A percentile compares a stretch with the other conserved stretches of the same genome.
Conservation (phyloP, 441 rosid species). For the Sinapis alba region DNA sequence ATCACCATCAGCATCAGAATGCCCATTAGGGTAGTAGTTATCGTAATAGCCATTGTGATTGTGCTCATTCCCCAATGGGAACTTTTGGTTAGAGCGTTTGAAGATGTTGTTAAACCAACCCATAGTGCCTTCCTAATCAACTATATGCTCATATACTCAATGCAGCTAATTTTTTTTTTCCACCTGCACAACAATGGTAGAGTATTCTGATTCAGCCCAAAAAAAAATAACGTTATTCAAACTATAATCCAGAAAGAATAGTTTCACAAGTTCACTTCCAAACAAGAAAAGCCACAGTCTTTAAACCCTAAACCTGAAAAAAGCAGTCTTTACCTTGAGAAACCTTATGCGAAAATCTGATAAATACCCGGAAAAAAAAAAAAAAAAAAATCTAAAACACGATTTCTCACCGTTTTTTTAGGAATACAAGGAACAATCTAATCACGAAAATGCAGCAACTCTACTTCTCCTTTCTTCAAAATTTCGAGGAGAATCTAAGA, state of each 20-base stretch:
- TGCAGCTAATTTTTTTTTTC: too few species aligned
- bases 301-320: too few species aligned
- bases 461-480: too few species aligned
- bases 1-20: slow-evolving; percentile 33
- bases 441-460: too few species aligned
- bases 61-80: slow-evolving; percentile 52
- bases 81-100: slow-evolving; percentile 73
- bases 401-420: too few species aligned
- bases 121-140: slow-evolving; percentile 43
- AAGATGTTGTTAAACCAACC: slow-evolving; percentile 91
- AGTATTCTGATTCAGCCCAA: neutral
- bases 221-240: neutral
- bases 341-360: slow-evolving; percentile 26
- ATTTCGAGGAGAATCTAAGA: too few species aligned
- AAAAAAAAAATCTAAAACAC: too few species aligned
- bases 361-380: too few species aligned
- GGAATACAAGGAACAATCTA: too few species aligned
- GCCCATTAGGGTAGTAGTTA: slow-evolving; percentile 42
- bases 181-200: slow-evolving; percentile 37
- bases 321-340: too few species aligned
- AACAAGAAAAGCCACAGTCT: too few species aligned
- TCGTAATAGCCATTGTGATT: slow-evolving; percentile 53
- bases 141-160: slow-evolving; percentile 54
- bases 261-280: neutral
- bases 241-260: neutral